phyloP scores from a whole-genome alignment of 177 flowering plant genomes.

The Telopea speciosissima region DNA sequence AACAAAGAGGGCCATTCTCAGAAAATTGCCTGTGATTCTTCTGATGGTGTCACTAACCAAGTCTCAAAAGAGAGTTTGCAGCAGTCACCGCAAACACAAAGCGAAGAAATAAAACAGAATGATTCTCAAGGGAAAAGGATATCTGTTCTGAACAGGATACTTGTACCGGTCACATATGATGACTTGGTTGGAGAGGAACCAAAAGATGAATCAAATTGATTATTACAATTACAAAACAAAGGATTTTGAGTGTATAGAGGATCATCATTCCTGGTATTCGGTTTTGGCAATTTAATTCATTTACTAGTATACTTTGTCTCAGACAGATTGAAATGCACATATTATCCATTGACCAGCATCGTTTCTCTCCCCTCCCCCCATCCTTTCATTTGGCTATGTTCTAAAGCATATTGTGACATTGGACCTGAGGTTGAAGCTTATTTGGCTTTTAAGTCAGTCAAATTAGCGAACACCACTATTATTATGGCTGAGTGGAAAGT shows the following conservation, averaged over 20 bases:
- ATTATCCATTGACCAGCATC: too few relatives aligned
- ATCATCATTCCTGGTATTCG: neutral
- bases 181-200: constrained; percentile 19
- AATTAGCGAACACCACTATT: too few relatives aligned
- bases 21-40: constrained; percentile 1
- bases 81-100: constrained; percentile 5
- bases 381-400: too few relatives aligned
- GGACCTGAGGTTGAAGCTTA: too few relatives aligned
- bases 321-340: too few relatives aligned
- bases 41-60: constrained; percentile 7
- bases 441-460: too few relatives aligned
- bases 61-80: constrained; percentile 4
- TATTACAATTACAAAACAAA: neutral
- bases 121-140: constrained; percentile 5
- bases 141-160: constrained; percentile 21
- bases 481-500: too few relatives aligned
- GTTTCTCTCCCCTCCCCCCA: too few relatives aligned
- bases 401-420: too few relatives aligned
- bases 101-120: neutral
- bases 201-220: constrained; percentile 7
- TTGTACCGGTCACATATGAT: constrained; percentile 25
- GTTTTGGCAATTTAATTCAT: neutral
- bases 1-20: neutral
- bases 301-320: too few relatives aligned
- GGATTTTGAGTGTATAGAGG: neutral